Conservation (phyloP, 441 rosid species). For the Gossypium davidsonii region DNA sequence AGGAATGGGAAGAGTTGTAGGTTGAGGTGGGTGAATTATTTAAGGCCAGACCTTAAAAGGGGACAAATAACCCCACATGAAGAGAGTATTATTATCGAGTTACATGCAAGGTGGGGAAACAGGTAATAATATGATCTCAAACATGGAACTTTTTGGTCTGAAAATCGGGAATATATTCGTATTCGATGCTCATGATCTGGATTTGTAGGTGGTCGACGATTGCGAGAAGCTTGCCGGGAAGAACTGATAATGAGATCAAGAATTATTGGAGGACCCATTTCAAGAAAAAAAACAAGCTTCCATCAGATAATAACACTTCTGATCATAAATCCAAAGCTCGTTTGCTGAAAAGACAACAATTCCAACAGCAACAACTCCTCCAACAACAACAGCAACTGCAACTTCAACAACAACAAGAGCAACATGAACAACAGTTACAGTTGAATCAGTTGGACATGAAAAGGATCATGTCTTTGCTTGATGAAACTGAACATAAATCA, state of each 20-base stretch:
- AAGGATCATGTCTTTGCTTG: conserved; percentile 50
- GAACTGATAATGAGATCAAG: conserved; percentile 88
- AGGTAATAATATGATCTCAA: conserved; percentile 31
- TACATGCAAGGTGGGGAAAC: conserved; percentile 95
- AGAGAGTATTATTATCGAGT: conserved; percentile 71
- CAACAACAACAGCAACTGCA: conserved; percentile 27
- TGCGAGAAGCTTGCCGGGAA: conserved; percentile 85
- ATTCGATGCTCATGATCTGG: neutral
- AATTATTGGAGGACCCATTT: conserved; percentile 95
- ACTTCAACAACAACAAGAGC: conserved; percentile 25
- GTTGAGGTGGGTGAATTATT: conserved; percentile 89
- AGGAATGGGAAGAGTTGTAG: conserved; percentile 96
- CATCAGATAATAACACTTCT: conserved; percentile 26
- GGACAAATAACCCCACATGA: conserved; percentile 90
- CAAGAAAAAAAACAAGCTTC: conserved; percentile 64
- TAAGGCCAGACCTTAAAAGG: conserved; percentile 93
- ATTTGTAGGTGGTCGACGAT: conserved; percentile 77
- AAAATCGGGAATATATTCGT: neutral
- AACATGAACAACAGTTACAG: conserved; percentile 29
- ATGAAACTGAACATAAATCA: conserved; percentile 37
- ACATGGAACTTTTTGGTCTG: neutral
- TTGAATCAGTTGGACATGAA: conserved; percentile 52
- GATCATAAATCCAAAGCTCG: conserved; percentile 44
- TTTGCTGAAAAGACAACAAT: conserved; percentile 57
- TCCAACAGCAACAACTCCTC: conserved; percentile 46